Conservation (phyloP, 495 filamentous ascomycete genomes). For the Aspergillus funiculosus region DNA sequence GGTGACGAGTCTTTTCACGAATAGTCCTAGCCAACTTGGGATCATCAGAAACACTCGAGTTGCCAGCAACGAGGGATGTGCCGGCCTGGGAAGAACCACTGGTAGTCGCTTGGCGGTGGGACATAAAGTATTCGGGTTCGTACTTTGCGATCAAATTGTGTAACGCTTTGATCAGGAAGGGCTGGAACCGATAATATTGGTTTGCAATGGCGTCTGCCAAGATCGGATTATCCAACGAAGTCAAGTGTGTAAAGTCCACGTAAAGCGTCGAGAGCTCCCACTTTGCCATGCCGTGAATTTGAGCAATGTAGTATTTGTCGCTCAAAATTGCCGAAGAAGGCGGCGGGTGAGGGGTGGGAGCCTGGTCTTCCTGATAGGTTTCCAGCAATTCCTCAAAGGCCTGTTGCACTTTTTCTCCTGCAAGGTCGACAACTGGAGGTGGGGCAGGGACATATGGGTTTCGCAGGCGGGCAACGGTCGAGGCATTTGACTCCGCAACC, state of each 20-base stretch:
- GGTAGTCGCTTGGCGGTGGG: constrained; percentile 74
- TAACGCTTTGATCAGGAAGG: constrained; percentile 82
- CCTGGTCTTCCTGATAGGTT: constrained; percentile 71
- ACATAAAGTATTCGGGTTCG: constrained; percentile 87
- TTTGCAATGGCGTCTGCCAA: constrained; percentile 78
- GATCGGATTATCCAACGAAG: constrained; percentile 60
- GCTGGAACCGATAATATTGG: constrained; percentile 92
- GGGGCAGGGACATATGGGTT: constrained; percentile 60
- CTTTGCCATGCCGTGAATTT: constrained; percentile 82
- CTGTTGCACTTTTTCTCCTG: constrained; percentile 77
- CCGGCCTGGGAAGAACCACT: constrained; percentile 55
- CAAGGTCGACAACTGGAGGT: constrained; percentile 78
- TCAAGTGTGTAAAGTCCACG: constrained; percentile 88
- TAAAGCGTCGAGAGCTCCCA: constrained; percentile 93
- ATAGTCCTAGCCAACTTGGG: constrained; percentile 31
- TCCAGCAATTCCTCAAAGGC: constrained; percentile 88
- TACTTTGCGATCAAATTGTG: constrained; percentile 92
- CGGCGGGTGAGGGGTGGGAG: constrained; percentile 59
- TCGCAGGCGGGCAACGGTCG: constrained; percentile 52
- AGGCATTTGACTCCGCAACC: constrained; percentile 48
- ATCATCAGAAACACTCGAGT: constrained; percentile 52
- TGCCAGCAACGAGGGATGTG: constrained; percentile 61
- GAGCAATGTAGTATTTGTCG: constrained; percentile 93
- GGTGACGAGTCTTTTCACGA: constrained; percentile 68
- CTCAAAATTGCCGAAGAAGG: constrained; percentile 69